Conservation (phyloP, 495 filamentous ascomycete species). For the Xanthoparmelia taractica region DNA sequence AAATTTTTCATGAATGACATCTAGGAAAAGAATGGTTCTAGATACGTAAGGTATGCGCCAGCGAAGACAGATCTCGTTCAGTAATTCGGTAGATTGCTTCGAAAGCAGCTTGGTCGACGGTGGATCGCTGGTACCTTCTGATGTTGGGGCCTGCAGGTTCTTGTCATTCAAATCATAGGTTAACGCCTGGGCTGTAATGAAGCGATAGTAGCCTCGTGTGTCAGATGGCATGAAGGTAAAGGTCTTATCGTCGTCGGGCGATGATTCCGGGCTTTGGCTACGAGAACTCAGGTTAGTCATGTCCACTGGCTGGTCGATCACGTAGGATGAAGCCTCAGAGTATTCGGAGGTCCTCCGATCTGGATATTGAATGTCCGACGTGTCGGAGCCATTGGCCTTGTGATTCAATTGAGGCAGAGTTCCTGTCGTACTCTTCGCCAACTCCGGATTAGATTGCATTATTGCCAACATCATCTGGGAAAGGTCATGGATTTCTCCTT, state of each 20-base stretch:
- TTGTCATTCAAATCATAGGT: constrained; percentile 57
- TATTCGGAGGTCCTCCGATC: constrained; percentile 51
- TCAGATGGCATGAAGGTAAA: constrained; percentile 90
- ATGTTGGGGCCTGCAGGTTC: constrained; percentile 45
- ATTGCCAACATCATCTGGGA: constrained; percentile 91
- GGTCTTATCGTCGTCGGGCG: constrained; percentile 44
- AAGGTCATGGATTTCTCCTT: constrained; percentile 69
- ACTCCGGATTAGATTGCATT: constrained; percentile 74
- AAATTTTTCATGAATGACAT: constrained; percentile 78
- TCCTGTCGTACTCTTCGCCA: constrained; percentile 59
- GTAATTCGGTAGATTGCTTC: constrained; percentile 70
- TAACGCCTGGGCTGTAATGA: constrained; percentile 66
- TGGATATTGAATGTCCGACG: constrained; percentile 45
- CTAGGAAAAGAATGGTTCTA: constrained; percentile 70
- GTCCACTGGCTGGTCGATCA: constrained; percentile 71
- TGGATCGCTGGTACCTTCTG: constrained; percentile 45
- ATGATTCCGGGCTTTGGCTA: constrained; percentile 39
- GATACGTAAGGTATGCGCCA: constrained; percentile 89
- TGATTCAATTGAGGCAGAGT: constrained; percentile 47
- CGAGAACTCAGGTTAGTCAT: constrained; percentile 62
- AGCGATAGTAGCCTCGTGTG: constrained; percentile 70
- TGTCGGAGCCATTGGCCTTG: constrained; percentile 30
- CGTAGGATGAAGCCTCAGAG: constrained; percentile 47
- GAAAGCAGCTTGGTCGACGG: constrained; percentile 62
- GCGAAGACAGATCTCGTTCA: constrained; percentile 75